A percentile compares a stretch with the other conserved stretches of the same genome.
Evolutionary conservation across 805 yeast genomes (phyloP).

Genomic region (Suhomyces tanzawaensis): DNA sequence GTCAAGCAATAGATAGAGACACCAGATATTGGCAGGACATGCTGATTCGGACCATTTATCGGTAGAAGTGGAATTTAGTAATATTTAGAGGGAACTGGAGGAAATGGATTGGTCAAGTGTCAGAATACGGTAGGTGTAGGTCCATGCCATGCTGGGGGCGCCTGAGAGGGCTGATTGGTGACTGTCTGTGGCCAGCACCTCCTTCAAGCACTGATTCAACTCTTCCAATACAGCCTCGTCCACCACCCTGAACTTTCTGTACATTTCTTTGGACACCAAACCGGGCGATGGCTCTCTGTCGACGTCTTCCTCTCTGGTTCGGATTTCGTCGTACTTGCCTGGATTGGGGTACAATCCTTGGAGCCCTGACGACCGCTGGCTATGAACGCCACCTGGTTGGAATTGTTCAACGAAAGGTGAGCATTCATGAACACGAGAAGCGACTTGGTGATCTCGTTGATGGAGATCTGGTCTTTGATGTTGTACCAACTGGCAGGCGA

Average conservation of each 20-base stretch:
- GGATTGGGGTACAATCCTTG: slow-evolving; percentile 61
- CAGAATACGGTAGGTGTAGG: slow-evolving; percentile 70
- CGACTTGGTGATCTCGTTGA: slow-evolving; percentile 61
- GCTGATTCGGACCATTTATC: no score
- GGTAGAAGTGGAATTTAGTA: no score
- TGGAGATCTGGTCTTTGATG: slow-evolving; percentile 43
- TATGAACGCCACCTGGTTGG: slow-evolving; percentile 79
- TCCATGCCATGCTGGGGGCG: slow-evolving; percentile 77
- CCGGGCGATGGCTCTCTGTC: slow-evolving; percentile 13
- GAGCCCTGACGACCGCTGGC: slow-evolving; percentile 74
- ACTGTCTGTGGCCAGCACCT: slow-evolving; percentile 1
- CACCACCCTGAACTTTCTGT: slow-evolving; percentile 76
- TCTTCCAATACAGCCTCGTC: slow-evolving; percentile 70
- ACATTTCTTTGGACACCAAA: slow-evolving; percentile 61
- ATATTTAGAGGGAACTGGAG: no score
- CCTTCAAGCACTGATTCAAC: slow-evolving; percentile 45
- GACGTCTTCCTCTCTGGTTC: slow-evolving; percentile 5
- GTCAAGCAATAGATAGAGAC: no score
- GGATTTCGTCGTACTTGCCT: slow-evolving; percentile 11
- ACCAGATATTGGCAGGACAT: no score
- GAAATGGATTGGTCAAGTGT: slow-evolving; percentile 46
- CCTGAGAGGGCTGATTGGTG: slow-evolving; percentile 51
- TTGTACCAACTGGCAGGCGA: slow-evolving; percentile 66
- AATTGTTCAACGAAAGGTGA: slow-evolving; percentile 79
- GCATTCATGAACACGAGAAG: slow-evolving; percentile 79